A percentile compares a stretch with the other conserved stretches of the same genome.
Conservation (phyloP, 2,329 filamentous ascomycete species). For the Botrytis tulipae region DNA sequence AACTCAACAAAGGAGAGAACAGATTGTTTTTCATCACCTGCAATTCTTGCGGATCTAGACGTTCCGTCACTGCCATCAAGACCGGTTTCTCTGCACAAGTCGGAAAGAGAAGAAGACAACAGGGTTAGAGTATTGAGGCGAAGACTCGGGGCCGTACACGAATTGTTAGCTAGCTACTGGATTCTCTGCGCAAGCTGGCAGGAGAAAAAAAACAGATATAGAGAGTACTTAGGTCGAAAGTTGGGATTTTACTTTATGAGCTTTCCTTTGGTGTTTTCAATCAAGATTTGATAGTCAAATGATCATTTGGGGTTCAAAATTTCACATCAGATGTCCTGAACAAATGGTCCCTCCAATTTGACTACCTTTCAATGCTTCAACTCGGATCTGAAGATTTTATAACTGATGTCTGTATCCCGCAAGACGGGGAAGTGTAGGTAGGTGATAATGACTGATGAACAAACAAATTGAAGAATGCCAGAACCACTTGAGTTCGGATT, state of each 20-base stretch:
- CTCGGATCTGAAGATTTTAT: neutral
- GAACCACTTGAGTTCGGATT: neutral
- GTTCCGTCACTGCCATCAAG: constrained; percentile 97
- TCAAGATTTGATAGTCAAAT: neutral
- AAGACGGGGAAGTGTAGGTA: neutral
- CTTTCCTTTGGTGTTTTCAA: neutral
- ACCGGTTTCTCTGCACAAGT: constrained; percentile 99
- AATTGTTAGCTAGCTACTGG: neutral
- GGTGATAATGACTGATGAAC: neutral
- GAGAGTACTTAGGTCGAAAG: neutral
- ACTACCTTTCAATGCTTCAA: neutral
- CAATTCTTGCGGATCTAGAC: constrained; percentile 80
- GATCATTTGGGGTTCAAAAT: neutral
- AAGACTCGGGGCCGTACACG: neutral
- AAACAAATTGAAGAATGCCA: neutral
- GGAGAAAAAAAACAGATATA: neutral
- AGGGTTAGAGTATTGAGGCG: constrained; percentile 56
- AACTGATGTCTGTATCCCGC: neutral
- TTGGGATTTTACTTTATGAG: neutral
- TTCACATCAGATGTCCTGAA: neutral
- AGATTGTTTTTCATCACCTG: constrained; percentile 98
- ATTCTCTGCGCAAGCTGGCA: neutral
- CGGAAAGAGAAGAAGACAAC: constrained; percentile 95
- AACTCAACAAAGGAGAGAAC: constrained; percentile 98
- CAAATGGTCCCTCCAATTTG: too few relatives aligned